These are phyloP conservation scores for Amesomyces nigricolor DNA, from an alignment of 2,329 filamentous ascomycete species.

Conservation along the genomic window DNA sequence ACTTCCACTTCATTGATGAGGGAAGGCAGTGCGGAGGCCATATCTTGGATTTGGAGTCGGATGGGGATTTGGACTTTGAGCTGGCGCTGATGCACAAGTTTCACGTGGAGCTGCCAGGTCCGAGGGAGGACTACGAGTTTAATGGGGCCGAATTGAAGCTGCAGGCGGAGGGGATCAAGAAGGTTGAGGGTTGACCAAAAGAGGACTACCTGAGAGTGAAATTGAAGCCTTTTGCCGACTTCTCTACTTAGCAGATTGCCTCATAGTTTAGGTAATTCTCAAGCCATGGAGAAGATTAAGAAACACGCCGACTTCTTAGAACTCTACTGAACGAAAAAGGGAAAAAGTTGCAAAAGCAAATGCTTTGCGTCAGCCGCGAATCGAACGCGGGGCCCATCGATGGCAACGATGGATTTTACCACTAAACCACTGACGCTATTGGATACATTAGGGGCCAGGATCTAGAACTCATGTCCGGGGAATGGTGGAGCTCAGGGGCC, in stretches of 20 bases:
- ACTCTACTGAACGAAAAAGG: background rate
- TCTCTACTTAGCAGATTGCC: no score
- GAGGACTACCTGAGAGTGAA: background rate
- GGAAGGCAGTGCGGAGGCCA: conserved; percentile 31
- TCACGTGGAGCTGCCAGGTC: conserved; percentile 28
- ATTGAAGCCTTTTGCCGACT: no score
- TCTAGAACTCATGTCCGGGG: no score
- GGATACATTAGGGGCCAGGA: no score
- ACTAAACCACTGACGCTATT: conserved; percentile 41
- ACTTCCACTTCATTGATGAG: conserved; percentile 33
- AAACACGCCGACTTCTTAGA: no score
- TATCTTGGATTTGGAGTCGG: conserved; percentile 30
- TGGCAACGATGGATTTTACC: conserved; percentile 51
- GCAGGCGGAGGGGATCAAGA: conserved; percentile 29
- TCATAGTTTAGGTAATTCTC: no score
- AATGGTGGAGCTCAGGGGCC: no score
- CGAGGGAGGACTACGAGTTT: conserved; percentile 32
- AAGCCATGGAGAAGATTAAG: no score
- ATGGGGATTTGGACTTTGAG: conserved; percentile 29
- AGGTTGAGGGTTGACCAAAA: conserved; percentile 29
- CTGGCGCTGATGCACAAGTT: conserved; percentile 29
- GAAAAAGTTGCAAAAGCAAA: background rate
- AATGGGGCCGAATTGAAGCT: conserved; percentile 28
- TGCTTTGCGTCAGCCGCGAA: conserved; percentile 25
- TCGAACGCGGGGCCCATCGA: conserved; percentile 39